These are phyloP conservation scores for Aspergillus heteromorphus DNA, from an alignment of 495 filamentous ascomycete species.

Conservation along the genomic window DNA sequence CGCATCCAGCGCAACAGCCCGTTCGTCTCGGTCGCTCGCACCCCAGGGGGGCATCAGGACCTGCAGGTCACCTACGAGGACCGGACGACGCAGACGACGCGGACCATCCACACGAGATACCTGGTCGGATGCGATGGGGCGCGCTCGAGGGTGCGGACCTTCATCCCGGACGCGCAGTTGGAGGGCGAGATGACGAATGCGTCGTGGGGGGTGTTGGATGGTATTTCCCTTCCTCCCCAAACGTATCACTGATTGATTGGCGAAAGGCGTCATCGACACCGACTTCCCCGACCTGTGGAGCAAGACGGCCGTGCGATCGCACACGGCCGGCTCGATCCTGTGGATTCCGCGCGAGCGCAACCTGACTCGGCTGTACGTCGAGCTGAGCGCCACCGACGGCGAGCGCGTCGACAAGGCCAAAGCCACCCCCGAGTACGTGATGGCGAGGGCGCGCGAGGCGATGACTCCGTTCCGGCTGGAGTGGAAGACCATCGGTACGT, in stretches of 20 bases:
- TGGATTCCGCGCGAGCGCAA: constrained; percentile 70
- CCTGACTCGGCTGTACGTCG: constrained; percentile 72
- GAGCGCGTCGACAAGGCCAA: constrained; percentile 57
- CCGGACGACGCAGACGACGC: constrained; percentile 5
- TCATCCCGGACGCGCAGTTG: constrained; percentile 52
- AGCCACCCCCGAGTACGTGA: constrained; percentile 63
- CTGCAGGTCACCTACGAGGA: constrained; percentile 25
- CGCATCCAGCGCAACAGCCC: constrained; percentile 50
- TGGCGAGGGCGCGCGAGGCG: constrained; percentile 59
- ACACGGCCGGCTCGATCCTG: constrained; percentile 65
- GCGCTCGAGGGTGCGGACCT: constrained; percentile 23
- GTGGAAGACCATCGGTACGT: constrained; percentile 51
- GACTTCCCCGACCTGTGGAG: constrained; percentile 75
- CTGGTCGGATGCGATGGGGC: constrained; percentile 33
- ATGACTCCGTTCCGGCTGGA: constrained; percentile 62
- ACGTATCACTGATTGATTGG: neutral
- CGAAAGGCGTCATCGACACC: constrained; percentile 62
- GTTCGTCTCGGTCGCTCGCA: constrained; percentile 35
- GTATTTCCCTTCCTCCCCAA: constrained; percentile 22
- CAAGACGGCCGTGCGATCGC: constrained; percentile 61
- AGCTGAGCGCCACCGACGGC: constrained; percentile 61
- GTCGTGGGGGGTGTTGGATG: constrained; percentile 76
- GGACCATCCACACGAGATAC: constrained; percentile 19
- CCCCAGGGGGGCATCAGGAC: neutral
- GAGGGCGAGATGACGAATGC: constrained; percentile 57